Percentiles rank a stretch among this genome's conserved stretches.
These are phyloP conservation scores for Phytophthora citricola DNA, from an alignment of 352 stramenopile genomes.

Conservation along the genomic window DNA sequence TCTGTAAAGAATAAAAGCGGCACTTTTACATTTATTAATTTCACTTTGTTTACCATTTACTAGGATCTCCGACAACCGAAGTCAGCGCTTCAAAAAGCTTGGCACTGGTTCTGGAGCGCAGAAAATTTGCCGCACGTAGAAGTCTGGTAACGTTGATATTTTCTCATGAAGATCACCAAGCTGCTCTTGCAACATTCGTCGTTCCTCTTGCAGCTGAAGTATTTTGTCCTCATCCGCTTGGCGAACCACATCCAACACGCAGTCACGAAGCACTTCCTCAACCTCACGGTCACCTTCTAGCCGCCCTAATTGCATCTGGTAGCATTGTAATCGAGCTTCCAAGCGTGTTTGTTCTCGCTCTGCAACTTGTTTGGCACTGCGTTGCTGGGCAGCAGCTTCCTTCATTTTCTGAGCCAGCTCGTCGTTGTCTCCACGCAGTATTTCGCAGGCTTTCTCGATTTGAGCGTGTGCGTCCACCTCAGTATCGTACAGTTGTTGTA, in stretches of 20 bases:
- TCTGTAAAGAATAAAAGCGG: conserved; percentile 33
- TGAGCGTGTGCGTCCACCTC: conserved; percentile 37
- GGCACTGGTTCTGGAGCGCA: conserved; percentile 72
- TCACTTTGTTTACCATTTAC: conserved; percentile 34
- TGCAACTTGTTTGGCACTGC: conserved; percentile 28
- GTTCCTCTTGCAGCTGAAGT: conserved; percentile 66
- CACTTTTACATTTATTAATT: conserved; percentile 29
- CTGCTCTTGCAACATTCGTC: conserved; percentile 69
- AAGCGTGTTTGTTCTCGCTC: conserved; percentile 48
- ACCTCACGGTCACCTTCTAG: conserved; percentile 60
- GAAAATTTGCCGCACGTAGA: conserved; percentile 89
- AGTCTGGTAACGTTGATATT: conserved; percentile 84
- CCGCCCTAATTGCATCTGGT: conserved; percentile 65
- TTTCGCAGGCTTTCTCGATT: conserved; percentile 29
- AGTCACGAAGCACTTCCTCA: conserved; percentile 59
- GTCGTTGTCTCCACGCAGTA: conserved; percentile 35
- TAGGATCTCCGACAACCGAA: conserved; percentile 39
- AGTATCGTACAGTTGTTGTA: conserved; percentile 42
- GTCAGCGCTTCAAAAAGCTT: conserved; percentile 89
- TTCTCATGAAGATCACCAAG: conserved; percentile 82
- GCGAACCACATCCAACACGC: conserved; percentile 60
- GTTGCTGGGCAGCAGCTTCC: conserved; percentile 19
- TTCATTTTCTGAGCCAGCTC: conserved; percentile 32
- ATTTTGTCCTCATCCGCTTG: conserved; percentile 69
- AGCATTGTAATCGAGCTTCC: conserved; percentile 51